A percentile compares a stretch with the other conserved stretches of the same genome.
These are phyloP conservation scores for Lipomyces orientalis DNA, from an alignment of 805 yeast species.

Conservation along the genomic window DNA sequence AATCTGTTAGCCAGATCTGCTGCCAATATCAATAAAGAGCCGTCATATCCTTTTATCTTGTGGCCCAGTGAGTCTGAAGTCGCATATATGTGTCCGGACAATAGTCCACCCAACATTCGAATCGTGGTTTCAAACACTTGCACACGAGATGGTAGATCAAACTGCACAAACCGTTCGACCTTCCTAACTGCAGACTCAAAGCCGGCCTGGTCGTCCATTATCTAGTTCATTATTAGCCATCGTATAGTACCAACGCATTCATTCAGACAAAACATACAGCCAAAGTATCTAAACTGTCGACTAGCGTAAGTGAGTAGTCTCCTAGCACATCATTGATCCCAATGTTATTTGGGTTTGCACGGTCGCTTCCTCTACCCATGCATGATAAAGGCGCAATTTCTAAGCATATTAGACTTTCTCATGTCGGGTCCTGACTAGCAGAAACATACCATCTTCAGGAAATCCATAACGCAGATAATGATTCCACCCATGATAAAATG, in stretches of 20 bases:
- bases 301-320: conserved; percentile 74
- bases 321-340: conserved; percentile 85
- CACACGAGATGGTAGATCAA: conserved; percentile 69
- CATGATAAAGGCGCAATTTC: conserved; percentile 77
- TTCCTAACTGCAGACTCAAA: conserved; percentile 56
- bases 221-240: conserved; percentile 12
- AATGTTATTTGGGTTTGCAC: conserved; percentile 56
- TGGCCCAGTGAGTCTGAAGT: conserved; percentile 55
- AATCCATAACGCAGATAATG: conserved; percentile 71
- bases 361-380: conserved; percentile 68
- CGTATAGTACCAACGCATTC: neutral
- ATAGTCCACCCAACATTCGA: conserved; percentile 78
- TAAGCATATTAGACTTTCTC: conserved; percentile 3
- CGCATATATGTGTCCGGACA: conserved; percentile 79
- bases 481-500: conserved; percentile 78
- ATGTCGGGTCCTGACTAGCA: no score
- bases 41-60: conserved; percentile 60
- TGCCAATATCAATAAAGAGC: conserved; percentile 73
- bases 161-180: conserved; percentile 51
- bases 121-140: conserved; percentile 91
- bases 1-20: conserved; percentile 75
- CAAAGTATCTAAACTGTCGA: conserved; percentile 81
- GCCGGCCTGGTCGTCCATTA: conserved; percentile 62
- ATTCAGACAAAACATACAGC: conserved; percentile 51
- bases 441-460: conserved; percentile 66